A percentile compares a stretch with the other conserved stretches of the same genome.
phyloP scores from a whole-genome alignment of 2,329 filamentous ascomycete genomes.

The Aspergillus fructus region DNA sequence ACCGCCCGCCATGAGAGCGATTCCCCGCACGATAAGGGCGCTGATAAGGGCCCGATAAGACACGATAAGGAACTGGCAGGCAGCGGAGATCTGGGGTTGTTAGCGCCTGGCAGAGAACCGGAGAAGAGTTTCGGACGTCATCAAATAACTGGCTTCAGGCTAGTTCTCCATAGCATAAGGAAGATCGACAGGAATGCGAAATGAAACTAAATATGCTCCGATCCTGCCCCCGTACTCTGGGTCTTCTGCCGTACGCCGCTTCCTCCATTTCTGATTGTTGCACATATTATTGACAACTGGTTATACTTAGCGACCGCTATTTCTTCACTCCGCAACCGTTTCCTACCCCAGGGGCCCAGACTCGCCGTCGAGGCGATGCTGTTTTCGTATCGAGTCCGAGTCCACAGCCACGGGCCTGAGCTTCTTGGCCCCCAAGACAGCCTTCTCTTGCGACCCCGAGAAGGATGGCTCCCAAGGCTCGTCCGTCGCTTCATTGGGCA shows the following conservation, averaged over 20 bases:
- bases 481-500: slow-evolving; percentile 7
- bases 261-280: background rate
- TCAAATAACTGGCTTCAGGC: background rate
- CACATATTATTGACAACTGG: background rate
- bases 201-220: background rate
- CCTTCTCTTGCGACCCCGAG: background rate
- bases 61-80: too few relatives aligned
- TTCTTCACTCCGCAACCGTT: background rate
- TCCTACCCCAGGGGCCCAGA: too few relatives aligned
- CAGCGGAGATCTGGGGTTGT: slow-evolving; percentile 5
- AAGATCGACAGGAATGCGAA: background rate
- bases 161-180: background rate
- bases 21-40: background rate
- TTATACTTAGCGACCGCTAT: background rate
- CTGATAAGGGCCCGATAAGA: slow-evolving; percentile 3
- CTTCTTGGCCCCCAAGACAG: background rate
- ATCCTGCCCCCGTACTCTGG: background rate
- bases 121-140: background rate
- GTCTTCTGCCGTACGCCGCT: background rate
- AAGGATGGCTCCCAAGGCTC: background rate
- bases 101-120: background rate
- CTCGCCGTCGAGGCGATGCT: background rate
- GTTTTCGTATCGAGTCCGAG: background rate
- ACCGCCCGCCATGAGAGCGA: background rate
- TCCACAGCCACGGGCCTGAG: slow-evolving; percentile 1